Evolutionary conservation across 225 moss, liverwort and hornwort genomes (phyloP), one percentile per base, ranked within the genome.

Genomic region (Takakia lepidozioides): DNA sequence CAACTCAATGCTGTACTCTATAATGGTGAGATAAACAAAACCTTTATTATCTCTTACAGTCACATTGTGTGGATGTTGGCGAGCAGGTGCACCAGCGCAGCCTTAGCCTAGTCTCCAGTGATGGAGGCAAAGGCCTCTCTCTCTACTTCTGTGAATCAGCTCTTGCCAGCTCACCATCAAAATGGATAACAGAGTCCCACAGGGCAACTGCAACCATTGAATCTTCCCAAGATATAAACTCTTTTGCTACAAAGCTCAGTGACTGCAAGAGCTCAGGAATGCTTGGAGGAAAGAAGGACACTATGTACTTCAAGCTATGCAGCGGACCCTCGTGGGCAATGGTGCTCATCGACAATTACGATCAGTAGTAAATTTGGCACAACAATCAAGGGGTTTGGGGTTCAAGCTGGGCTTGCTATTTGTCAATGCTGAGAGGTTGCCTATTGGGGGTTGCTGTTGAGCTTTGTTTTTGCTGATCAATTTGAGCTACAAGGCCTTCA

Each of bases 401-500:
- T 17, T 10, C 28, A 26, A 9, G 57, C 46, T 32, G 26, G 62
- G 30, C 48, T 26, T 81, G 81, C 57, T 52, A 39, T 11, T 48
- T 82, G 34, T 63, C 68, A 30, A 39, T 82, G 32, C 25, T 82
- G 48, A 82, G 66, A 67, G 73, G 42, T 59, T 82, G 20, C 73
- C 82, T 6, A 64, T 52, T 54, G 73, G 73, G 21, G 50, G 52
- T 27, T 81, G 81, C 56, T 51, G 30, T 14, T 50, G 76, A 27
- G 64, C 68, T 27, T 37, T 81, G 36, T 77, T 4, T 82, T 67
- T 55, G 77, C 82, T 27, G 82, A 82, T 66, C 70, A 66, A 56
- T 82, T 54, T 48, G 82, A 82, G 60, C 51, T 82, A 29, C 77
- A 77, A 67, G 69, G 82, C 54, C 61, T 82, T 35, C 66, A 49